Evolutionary conservation across 2,329 filamentous ascomycete genomes (phyloP).

Genomic region (Phyllosticta citrichinensis): DNA sequence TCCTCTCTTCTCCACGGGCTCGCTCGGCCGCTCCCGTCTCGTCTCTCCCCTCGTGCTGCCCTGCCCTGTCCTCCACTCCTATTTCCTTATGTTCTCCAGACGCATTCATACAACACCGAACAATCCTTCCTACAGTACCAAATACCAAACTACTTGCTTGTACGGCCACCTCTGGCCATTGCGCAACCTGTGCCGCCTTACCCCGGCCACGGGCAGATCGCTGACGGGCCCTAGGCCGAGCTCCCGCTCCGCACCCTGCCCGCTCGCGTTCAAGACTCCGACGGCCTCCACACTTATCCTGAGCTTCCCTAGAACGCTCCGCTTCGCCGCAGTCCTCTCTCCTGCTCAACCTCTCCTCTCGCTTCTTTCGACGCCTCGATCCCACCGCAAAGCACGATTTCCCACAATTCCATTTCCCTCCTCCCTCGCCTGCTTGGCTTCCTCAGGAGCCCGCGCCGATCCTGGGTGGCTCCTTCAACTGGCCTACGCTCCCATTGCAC

Average conservation of each 20-base stretch:
- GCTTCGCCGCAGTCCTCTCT: background rate
- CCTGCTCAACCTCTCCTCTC: background rate
- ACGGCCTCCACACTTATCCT: constrained; percentile 7
- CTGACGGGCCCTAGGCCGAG: background rate
- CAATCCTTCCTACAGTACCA: too few relatives aligned
- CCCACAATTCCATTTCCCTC: background rate
- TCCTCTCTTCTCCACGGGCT: background rate
- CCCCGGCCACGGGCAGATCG: constrained; percentile 1
- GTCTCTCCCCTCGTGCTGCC: background rate
- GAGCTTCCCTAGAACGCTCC: background rate
- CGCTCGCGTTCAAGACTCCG: background rate
- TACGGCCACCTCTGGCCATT: background rate
- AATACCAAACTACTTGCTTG: background rate
- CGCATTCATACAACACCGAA: background rate
- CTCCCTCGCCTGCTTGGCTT: background rate
- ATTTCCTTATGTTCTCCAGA: background rate
- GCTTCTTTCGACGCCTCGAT: background rate
- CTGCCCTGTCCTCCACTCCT: background rate
- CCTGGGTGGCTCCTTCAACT: background rate
- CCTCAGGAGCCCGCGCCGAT: background rate
- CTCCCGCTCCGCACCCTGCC: background rate
- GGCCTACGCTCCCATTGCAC: background rate
- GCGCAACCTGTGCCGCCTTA: background rate
- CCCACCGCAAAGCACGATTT: background rate
- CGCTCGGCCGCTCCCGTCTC: background rate